Percentiles rank a stretch among this genome's conserved stretches.
Evolutionary conservation across 1,284 basidiomycete species (phyloP).

Genomic region (Trametes polyzona): DNA sequence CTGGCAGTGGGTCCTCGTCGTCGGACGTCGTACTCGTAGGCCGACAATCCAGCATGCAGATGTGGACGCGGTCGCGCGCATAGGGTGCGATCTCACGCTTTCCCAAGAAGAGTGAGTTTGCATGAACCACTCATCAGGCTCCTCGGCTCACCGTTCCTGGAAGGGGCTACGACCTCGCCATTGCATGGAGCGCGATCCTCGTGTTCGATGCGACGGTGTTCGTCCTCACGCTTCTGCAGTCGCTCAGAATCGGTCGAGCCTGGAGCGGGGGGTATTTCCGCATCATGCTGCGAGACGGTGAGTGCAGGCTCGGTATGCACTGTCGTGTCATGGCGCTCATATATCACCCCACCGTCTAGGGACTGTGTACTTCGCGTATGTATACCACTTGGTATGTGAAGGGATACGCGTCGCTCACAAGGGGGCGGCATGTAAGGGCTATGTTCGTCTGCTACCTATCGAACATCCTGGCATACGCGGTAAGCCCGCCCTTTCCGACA

Average conservation of each 20-base stretch:
- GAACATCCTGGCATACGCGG: constrained; percentile 10
- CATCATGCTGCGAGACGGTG: constrained; percentile 13
- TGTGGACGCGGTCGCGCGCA: background rate
- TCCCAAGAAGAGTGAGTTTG: constrained; percentile 10
- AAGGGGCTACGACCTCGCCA: constrained; percentile 14
- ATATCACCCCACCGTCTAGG: background rate
- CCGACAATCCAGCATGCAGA: background rate
- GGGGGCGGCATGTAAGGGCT: background rate
- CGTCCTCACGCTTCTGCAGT: constrained; percentile 4
- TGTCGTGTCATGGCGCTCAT: background rate
- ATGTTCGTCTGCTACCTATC: constrained; percentile 10
- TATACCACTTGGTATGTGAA: background rate
- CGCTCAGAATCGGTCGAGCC: background rate
- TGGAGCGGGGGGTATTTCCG: constrained; percentile 7
- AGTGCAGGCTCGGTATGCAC: background rate
- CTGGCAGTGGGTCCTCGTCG: background rate
- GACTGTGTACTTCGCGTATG: constrained; percentile 13
- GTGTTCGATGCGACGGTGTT: constrained; percentile 10
- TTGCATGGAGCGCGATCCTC: constrained; percentile 13
- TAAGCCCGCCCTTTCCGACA: background rate
- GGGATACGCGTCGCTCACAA: too few relatives aligned
- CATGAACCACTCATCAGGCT: too few relatives aligned
- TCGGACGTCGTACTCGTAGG: background rate
- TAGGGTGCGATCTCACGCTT: constrained; percentile 8
- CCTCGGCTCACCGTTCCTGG: too few relatives aligned